Evolutionary conservation across 2,329 filamentous ascomycete genomes (phyloP), one percentile per base, ranked within the genome.

Genomic region (Penicillium sp.): DNA sequence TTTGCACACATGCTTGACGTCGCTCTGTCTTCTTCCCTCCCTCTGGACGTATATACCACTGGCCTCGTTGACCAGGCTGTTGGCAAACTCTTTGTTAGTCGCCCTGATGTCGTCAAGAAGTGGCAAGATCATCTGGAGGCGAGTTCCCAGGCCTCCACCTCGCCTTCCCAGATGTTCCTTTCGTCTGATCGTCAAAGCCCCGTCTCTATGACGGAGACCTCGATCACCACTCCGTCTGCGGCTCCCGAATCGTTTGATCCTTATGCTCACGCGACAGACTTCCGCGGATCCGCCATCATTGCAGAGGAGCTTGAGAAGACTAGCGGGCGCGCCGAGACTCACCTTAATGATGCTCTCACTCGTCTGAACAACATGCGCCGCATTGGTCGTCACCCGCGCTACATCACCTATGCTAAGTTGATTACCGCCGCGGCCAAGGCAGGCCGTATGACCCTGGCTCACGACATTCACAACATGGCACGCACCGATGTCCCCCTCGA

Each of bases 321-420:
- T 37, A 86, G 87, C 66, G 88, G 88, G 47, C 86, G 88, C 56
- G 85, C 87, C 62, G 87, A 86, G 22, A 83, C 86, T 50, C 86
- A 88, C 62, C 80, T 97, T 58, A 88, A 88, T 61, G 91, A 96
- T 61, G 90, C 91, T 35, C 78, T 97, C 59, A 82, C 81, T 61
- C 88, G 91, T 65, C 90, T 97, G 76, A 89, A 88, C 72, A 96
- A 96, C 77, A 96, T 97, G 80, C 91, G 94, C 61, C 90, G 92
- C 56, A 85, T 90, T 68, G 92, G 93, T 60, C 88, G 91, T 69
- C 91, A 97, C 72, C 91, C 93, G 50, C 87, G 93, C 57, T 97
- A 97, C 78, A 94, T 96, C 73, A 96, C 92, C 1, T 97, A 97
- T 67, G 91, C 92, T 47, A 97, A 97, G 82, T 81, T 99, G 62